Evolutionary conservation across 257 asterid genomes (phyloP), one percentile per base, ranked within the genome.

Genomic region (Rhazya stricta): DNA sequence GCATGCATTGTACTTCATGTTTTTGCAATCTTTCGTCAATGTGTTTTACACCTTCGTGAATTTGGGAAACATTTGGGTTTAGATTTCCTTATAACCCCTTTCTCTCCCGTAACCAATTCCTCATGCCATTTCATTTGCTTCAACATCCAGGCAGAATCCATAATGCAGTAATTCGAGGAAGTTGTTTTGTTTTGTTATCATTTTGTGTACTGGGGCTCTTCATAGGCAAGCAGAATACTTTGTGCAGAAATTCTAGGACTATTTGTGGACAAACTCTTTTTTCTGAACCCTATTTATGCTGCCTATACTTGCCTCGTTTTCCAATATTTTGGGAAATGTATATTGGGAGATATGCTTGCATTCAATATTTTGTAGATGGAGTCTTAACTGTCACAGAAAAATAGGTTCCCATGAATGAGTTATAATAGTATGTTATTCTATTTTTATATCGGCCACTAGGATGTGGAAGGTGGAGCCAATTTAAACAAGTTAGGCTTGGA

Each of bases 401-500:
- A 32, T 30, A 62, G 1, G 15, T 62, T 32, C 41, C 6, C 21
- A 16, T 23, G 37, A 9, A 63, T 57, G 9, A 57, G 36, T 9
- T 34, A n/a, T n/a, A n/a, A n/a, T n/a, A n/a, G 23, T 36, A 63
- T 7, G 43, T 34, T 63, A 36, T 34, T 34, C 69, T 63, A 15
- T 34, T 34, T 63, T 19, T 3, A n/a, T 15, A 63, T 63, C 27
- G 4, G 21, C 36, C 45, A 19, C 37, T 68, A 68, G 10, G 23
- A 15, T 16, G 27, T 45, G 27, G 13, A 18, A 63, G 21, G 21
- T 1, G 9, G 30, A 21, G 30, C 29, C 23, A 6, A 4, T 66
- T 37, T 19, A 37, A 21, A 32, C 50, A 61, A 30, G 34, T 73
- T 34, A 29, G 45, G 71, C 32, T 51, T 79, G 74, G 46, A 69